These are phyloP conservation scores for Plasmodium falciparum DNA, from an alignment of 169 alveolate species.

Conservation along the genomic window DNA sequence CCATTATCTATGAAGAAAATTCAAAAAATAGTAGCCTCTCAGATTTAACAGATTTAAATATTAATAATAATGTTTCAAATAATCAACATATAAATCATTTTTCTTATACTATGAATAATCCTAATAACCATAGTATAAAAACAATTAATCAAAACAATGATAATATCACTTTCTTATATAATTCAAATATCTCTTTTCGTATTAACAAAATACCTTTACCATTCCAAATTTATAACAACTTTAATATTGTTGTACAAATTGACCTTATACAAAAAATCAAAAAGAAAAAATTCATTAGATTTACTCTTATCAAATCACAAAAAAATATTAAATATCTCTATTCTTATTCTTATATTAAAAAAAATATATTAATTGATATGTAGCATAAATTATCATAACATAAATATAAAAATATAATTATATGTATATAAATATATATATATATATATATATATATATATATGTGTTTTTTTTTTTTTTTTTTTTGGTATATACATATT, in stretches of 20 bases:
- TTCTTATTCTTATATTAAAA: constrained; percentile 7
- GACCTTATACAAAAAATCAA: constrained; percentile 19
- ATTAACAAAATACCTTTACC: constrained; percentile 23
- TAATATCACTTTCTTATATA: too few relatives aligned
- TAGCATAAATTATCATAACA: not conserved
- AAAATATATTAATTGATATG: constrained; percentile 10
- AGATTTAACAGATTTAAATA: too few relatives aligned
- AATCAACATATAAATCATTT: not conserved
- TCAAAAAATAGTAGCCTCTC: too few relatives aligned
- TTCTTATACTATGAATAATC: not conserved
- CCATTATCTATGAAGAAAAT: too few relatives aligned
- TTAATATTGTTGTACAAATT: constrained; percentile 36
- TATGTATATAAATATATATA: not conserved
- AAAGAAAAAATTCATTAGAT: constrained; percentile 15
- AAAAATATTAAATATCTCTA: constrained; percentile 11
- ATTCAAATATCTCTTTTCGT: not conserved
- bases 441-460: not conserved
- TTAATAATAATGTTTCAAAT: too few relatives aligned
- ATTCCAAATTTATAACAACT: constrained; percentile 10
- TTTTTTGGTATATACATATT: constrained; percentile 1
- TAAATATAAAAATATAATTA: not conserved
- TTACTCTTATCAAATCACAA: constrained; percentile 43
- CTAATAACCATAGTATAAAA: too few relatives aligned
- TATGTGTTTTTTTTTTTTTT: not conserved
- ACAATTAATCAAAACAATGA: too few relatives aligned